Evolutionary conservation across 192 early-diverging fungal genomes (phyloP), one percentile per base, ranked within the genome.

Genomic region (Mortierella alpina): DNA sequence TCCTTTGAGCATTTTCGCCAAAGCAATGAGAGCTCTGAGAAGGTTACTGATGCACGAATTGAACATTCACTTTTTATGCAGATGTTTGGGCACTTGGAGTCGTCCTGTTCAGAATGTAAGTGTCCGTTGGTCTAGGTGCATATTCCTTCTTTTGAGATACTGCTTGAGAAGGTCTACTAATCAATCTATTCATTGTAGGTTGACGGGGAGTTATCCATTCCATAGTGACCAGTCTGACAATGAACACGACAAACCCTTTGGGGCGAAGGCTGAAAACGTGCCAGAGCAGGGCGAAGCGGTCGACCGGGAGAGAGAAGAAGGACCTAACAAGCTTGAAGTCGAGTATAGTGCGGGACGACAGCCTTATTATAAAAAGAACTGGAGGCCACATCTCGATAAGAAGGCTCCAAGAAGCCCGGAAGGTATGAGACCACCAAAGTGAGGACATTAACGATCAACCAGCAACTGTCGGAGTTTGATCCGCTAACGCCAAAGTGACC

Each of bases 31-130:
- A 1, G 18, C 20, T 58, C 13, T 42, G 11, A 5, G 12, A 65
- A 15, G 14, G 8, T n/a, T 6, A n/a, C 44, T 10, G 15, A 10
- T 53, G 39, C 12, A 5, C n/a, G 17, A 13, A 54, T 2, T 20
- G 23, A 51, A 51, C 39, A n/a, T 41, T n/a, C 11, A 18, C 6
- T 58, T 39, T 23, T 5, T 45, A 4, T 44, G 20, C 57, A 76
- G 77, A 80, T 52, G 55, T 80, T 13, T 80, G 77, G 77, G 51
- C 77, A 17, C 20, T 80, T 5, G 77, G 77, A 1, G 60, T 68
- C 10, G 4, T 80, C 22, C 70, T 80, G 7, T 80, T 72, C 55
- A 67, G 55, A 39, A 72, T 80, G 77, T 76, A 75, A 63, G 73
- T 63, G 11, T 48, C 12, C 18, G 9, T 22, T 57, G 20, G 15